Base-by-base conservation (phyloP, 495 filamentous ascomycete species). In the Penicillium parvum region DNA sequence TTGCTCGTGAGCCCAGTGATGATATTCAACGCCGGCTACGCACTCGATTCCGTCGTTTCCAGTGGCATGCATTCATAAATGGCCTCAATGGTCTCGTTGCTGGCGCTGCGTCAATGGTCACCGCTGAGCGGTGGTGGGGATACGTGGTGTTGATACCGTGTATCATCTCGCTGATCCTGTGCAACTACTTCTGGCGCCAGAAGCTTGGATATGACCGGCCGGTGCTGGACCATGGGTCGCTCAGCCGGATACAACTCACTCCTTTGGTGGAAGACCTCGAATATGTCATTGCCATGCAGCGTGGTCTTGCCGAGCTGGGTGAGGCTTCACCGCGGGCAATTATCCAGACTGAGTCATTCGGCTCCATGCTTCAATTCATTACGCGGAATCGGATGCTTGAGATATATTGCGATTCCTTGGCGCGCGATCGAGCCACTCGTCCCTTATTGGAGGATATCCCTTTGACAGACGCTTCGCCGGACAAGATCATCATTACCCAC, bases 111-210 rank as follows among this genome's bases (percentile, higher is more conserved):
- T 75, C 72, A 0, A 64, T 76, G 47, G 64, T 72, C 22, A 75
- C 74, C 1, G 70, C 72, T 0, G 66, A 60, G 26, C 55, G 57
- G 14, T 76, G 73, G 72, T 71, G 65, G 64, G 74, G 71, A 25
- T 77, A 77, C 28, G 55, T 72, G 1, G 59, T 75, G 0, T 37
- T 77, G 37, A 52, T 66, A n/a, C 71, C 71, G 0, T 76, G 74
- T 41, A 70, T 77, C 16, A 56, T 71, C 9, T 55, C 58, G 3
- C 50, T 65, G 10, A 61, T 72, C 10, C 14, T 59, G 7, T 64
- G 61, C 51, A 76, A 77, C 44, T 60, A 61, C 29, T 67, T 70
- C 41, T 77, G 72, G 71, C 56, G 72, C 1, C 44, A 43, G 15
- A 57, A 61, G 40, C 55, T 76, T 3, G 73, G 71, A 1, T 74